These are phyloP conservation scores for Wickerhamomyces kurtzmanii DNA, from an alignment of 805 yeast species.

Conservation along the genomic window DNA sequence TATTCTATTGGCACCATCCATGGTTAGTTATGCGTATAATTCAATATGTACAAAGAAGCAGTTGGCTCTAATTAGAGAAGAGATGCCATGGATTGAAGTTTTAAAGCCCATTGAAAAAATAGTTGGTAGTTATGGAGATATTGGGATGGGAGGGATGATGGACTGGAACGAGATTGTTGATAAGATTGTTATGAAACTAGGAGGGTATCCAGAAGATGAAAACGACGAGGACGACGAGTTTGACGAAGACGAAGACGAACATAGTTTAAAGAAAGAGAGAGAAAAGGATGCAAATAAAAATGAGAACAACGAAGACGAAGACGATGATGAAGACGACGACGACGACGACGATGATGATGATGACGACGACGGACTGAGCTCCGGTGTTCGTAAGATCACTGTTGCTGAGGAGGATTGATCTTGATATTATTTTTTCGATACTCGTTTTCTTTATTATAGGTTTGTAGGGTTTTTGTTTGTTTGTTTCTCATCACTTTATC, in stretches of 20 bases:
- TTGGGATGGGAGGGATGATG: conserved; percentile 99
- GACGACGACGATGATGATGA: conserved; percentile 36
- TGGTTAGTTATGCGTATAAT: conserved; percentile 89
- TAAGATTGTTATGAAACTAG: conserved; percentile 63
- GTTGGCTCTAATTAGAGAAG: conserved; percentile 64
- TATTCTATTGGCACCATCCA: conserved; percentile 85
- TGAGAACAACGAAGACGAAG: conserved; percentile 33
- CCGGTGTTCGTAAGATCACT: conserved; percentile 19
- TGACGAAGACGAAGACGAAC: conserved; percentile 30
- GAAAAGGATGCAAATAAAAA: conserved; percentile 40
- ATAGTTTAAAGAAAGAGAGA: conserved; percentile 22
- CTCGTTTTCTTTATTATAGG: no score
- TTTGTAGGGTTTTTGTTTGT: no score
- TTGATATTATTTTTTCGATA: no score
- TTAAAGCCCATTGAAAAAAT: conserved; percentile 92
- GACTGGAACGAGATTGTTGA: conserved; percentile 94
- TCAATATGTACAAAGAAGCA: conserved; percentile 85
- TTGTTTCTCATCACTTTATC: no score
- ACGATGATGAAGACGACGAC: conserved; percentile 31
- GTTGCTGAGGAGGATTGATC: conserved; percentile 9
- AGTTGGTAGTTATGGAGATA: conserved; percentile 87
- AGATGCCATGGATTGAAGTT: conserved; percentile 94
- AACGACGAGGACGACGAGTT: conserved; percentile 37
- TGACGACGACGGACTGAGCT: conserved; percentile 29
- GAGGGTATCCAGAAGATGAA: conserved; percentile 49